A percentile compares a stretch with the other conserved stretches of the same genome.
These are phyloP conservation scores for Argentina anserina DNA, from an alignment of 306 rosid genomes.

Conservation along the genomic window DNA sequence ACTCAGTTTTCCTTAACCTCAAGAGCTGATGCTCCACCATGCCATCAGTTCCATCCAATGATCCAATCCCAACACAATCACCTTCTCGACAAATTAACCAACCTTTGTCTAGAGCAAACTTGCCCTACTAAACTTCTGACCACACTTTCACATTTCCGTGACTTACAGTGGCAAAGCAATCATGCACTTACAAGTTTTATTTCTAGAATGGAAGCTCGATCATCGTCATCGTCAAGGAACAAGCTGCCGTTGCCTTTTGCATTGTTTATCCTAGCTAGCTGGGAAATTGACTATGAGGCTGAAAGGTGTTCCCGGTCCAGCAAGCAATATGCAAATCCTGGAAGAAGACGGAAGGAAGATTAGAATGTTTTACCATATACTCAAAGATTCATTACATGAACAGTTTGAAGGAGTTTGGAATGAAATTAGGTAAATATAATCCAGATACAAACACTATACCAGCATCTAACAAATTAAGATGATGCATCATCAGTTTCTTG, in stretches of 20 bases:
- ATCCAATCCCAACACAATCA: slow-evolving; percentile 62
- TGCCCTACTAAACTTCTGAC: slow-evolving; percentile 77
- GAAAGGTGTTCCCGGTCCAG: too few species aligned
- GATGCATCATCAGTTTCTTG: not conserved
- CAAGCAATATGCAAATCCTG: too few species aligned
- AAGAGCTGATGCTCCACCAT: slow-evolving; percentile 39
- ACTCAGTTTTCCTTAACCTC: slow-evolving; percentile 51
- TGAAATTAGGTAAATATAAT: not conserved
- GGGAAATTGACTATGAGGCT: too few species aligned
- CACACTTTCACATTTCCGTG: slow-evolving; percentile 66
- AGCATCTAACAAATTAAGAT: not conserved
- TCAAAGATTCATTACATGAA: not conserved
- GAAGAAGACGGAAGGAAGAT: not conserved
- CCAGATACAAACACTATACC: not conserved
- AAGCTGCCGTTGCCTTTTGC: not conserved
- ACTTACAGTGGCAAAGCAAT: too few species aligned
- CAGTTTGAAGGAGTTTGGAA: not conserved
- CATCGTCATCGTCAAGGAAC: not conserved
- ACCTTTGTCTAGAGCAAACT: slow-evolving; percentile 64
- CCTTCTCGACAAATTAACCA: too few species aligned
- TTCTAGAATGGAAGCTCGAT: not conserved
- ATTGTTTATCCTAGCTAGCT: not conserved
- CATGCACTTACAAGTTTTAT: slow-evolving; percentile 41
- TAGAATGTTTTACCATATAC: not conserved
- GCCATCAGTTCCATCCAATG: too few species aligned